Evolutionary conservation across 2,329 filamentous ascomycete species (phyloP).

Genomic region (Cryphonectria radicalis): DNA sequence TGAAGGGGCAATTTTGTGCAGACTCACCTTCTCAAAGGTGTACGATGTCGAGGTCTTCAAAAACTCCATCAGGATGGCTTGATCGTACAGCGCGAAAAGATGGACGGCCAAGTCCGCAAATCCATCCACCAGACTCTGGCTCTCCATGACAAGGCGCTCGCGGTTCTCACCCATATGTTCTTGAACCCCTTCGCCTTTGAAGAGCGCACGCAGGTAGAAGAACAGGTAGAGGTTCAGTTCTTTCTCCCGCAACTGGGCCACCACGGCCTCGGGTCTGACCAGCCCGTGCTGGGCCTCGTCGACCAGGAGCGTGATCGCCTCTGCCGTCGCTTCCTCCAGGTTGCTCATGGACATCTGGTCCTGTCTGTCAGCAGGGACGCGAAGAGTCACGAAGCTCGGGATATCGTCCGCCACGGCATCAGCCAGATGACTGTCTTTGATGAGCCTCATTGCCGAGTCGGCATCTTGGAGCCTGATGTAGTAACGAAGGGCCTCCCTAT

Average conservation of each 20-base stretch:
- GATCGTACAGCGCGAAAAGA: conserved; percentile 84
- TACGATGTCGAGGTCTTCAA: conserved; percentile 84
- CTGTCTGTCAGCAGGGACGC: conserved; percentile 75
- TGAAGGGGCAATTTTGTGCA: background rate
- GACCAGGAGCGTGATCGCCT: conserved; percentile 84
- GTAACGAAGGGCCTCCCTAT: conserved; percentile 82
- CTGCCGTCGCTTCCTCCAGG: conserved; percentile 77
- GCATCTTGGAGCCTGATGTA: conserved; percentile 93
- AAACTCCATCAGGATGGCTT: conserved; percentile 81
- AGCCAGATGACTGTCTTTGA: conserved; percentile 86
- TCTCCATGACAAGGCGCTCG: conserved; percentile 62
- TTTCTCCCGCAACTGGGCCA: conserved; percentile 73
- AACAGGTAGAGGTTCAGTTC: conserved; percentile 77
- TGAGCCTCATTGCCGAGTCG: conserved; percentile 83
- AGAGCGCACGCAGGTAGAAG: conserved; percentile 88
- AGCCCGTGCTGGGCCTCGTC: conserved; percentile 90
- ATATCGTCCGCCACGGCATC: conserved; percentile 90
- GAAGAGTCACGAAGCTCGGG: conserved; percentile 81
- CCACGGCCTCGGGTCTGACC: conserved; percentile 76
- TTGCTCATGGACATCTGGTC: conserved; percentile 69
- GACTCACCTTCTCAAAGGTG: conserved; percentile 73
- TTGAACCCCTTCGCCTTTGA: conserved; percentile 72
- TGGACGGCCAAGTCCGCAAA: conserved; percentile 87
- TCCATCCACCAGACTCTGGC: conserved; percentile 74
- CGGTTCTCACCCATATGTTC: conserved; percentile 58